These are phyloP conservation scores for Myrica gale DNA, from an alignment of 306 rosid species.

Conservation along the genomic window DNA sequence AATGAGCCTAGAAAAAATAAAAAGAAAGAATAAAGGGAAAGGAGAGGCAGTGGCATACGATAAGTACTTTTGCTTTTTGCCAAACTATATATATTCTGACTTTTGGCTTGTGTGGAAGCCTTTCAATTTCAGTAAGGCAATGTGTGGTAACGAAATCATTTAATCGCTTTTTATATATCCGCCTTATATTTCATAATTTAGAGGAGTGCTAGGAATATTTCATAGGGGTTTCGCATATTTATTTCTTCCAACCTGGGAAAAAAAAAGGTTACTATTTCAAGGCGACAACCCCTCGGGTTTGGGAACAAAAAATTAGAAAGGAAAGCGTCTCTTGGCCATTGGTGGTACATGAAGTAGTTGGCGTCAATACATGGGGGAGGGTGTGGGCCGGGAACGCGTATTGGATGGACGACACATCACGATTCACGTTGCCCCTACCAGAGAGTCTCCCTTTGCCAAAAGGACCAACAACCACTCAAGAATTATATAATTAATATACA, in stretches of 20 bases:
- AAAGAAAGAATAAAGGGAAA: too few species aligned
- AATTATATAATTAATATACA: neutral
- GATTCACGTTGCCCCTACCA: neutral
- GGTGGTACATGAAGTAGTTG: too few species aligned
- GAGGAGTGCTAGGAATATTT: neutral
- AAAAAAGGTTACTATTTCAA: too few species aligned
- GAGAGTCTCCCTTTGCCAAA: neutral
- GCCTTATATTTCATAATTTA: neutral
- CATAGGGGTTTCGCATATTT: neutral
- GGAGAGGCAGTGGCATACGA: too few species aligned
- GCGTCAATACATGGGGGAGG: too few species aligned
- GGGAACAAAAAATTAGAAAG: too few species aligned
- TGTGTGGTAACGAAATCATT: too few species aligned
- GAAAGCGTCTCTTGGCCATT: too few species aligned
- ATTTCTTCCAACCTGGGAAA: neutral
- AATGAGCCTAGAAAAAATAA: neutral
- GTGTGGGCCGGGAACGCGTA: too few species aligned
- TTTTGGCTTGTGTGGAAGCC: neutral
- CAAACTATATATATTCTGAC: neutral
- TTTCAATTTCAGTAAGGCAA: too few species aligned
- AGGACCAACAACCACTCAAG: neutral
- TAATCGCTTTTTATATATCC: too few species aligned
- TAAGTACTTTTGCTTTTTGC: neutral
- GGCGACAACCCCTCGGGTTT: too few species aligned
- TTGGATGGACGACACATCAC: neutral